Conservation (phyloP, 2,329 filamentous ascomycete genomes). For the Aspergillus sp. region DNA sequence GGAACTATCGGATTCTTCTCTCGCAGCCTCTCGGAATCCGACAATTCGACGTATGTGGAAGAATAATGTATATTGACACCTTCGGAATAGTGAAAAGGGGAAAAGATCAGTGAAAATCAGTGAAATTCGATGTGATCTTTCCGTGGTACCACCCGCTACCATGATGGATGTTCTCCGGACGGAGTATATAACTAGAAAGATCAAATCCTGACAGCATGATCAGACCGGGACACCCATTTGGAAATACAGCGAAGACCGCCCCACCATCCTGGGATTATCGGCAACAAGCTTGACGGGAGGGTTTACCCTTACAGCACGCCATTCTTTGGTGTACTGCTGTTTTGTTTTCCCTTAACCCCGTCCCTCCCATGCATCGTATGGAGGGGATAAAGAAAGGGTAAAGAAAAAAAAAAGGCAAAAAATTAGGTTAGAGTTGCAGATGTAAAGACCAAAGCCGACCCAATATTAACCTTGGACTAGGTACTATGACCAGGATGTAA, state of each 20-base stretch:
- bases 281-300: conserved; percentile 21
- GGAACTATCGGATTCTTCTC: background rate
- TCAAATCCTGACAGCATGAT: conserved; percentile 7
- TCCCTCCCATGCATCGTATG: background rate
- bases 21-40: background rate
- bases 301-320: conserved; percentile 8
- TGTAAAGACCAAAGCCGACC: background rate
- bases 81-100: background rate
- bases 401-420: background rate
- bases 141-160: background rate
- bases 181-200: conserved; percentile 9
- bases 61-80: no score
- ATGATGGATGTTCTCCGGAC: conserved; percentile 5
- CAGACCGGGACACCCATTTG: conserved; percentile 36
- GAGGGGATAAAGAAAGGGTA: background rate
- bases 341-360: background rate
- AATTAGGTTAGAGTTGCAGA: background rate
- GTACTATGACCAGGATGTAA: background rate
- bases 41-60: background rate
- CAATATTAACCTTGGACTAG: background rate
- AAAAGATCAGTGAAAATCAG: background rate
- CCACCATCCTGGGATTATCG: conserved; percentile 23
- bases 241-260: conserved; percentile 28
- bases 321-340: background rate
- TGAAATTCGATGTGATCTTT: background rate